Conservation (phyloP, 2,329 filamentous ascomycete genomes). For the Beauveria varroae region DNA sequence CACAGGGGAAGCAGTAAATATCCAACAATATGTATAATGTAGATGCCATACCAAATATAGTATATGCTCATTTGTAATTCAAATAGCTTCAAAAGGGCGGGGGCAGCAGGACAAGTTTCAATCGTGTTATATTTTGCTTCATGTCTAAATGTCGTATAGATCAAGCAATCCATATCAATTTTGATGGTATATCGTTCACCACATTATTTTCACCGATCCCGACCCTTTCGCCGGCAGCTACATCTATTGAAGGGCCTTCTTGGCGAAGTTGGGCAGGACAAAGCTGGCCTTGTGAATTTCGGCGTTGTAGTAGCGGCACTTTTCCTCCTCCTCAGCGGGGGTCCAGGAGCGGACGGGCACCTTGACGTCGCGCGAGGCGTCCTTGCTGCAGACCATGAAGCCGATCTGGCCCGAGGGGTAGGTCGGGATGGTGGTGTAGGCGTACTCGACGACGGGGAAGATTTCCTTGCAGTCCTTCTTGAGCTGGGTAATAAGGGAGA, state of each 20-base stretch:
- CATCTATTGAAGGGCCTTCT: constrained; percentile 59
- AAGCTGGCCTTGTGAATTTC: constrained; percentile 95
- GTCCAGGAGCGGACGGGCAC: constrained; percentile 77
- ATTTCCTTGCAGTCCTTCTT: constrained; percentile 96
- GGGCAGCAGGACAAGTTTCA: background rate
- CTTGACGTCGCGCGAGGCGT: constrained; percentile 72
- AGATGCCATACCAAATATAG: background rate
- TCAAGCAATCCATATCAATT: background rate
- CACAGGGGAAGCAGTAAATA: constrained; percentile 34
- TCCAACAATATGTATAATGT: background rate
- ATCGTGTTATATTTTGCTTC: background rate
- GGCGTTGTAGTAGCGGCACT: constrained; percentile 95
- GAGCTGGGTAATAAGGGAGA: constrained; percentile 85
- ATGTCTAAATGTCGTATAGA: background rate
- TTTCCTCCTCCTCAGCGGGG: constrained; percentile 80
- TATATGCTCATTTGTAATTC: background rate
- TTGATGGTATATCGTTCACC: constrained; percentile 3
- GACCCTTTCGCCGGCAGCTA: background rate
- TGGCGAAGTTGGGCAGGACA: constrained; percentile 86
- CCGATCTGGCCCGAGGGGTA: constrained; percentile 99
- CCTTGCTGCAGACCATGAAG: constrained; percentile 99
- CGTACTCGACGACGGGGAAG: constrained; percentile 97
- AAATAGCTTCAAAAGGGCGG: background rate
- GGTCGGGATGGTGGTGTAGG: constrained; percentile 97
- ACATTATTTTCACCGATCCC: background rate